Evolutionary conservation across 305 asterid genomes (phyloP).

Genomic region (Fraxinus dipetala): DNA sequence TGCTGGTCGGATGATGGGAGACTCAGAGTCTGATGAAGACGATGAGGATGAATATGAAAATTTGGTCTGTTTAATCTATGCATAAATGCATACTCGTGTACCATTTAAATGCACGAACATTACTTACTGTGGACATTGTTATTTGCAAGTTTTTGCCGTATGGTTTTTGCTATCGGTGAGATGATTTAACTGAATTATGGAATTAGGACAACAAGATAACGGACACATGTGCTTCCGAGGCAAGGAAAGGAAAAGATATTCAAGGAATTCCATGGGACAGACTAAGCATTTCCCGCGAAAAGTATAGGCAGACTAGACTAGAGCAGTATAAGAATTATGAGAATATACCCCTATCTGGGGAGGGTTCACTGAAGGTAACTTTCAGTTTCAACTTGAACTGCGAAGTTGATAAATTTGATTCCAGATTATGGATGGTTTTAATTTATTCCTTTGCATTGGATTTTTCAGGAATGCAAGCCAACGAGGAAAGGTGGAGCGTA

Average conservation of each 20-base stretch:
- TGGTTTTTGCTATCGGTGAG: constrained; percentile 15
- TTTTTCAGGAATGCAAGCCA: constrained; percentile 41
- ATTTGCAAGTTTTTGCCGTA: neutral
- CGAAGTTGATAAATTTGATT: neutral
- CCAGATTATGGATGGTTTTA: constrained; percentile 1
- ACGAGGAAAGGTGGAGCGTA: constrained; percentile 51
- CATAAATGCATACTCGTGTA: neutral
- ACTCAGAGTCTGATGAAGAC: constrained; percentile 52
- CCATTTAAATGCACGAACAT: neutral
- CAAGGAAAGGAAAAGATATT: constrained; percentile 54
- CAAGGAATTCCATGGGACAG: constrained; percentile 67
- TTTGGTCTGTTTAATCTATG: constrained; percentile 42
- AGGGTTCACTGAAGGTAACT: constrained; percentile 46
- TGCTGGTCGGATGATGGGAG: constrained; percentile 53
- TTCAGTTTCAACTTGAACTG: constrained; percentile 1
- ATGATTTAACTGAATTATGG: constrained; percentile 32
- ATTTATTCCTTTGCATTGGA: neutral
- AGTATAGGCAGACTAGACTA: constrained; percentile 55
- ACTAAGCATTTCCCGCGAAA: constrained; percentile 50
- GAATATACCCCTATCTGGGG: constrained; percentile 49
- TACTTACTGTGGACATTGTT: neutral
- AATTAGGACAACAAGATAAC: constrained; percentile 43
- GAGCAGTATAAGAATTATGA: constrained; percentile 59
- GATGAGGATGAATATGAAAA: constrained; percentile 47
- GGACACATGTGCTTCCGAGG: constrained; percentile 51